Conservation (phyloP, 1,284 basidiomycete species). For the Trichosporon ovoides region DNA sequence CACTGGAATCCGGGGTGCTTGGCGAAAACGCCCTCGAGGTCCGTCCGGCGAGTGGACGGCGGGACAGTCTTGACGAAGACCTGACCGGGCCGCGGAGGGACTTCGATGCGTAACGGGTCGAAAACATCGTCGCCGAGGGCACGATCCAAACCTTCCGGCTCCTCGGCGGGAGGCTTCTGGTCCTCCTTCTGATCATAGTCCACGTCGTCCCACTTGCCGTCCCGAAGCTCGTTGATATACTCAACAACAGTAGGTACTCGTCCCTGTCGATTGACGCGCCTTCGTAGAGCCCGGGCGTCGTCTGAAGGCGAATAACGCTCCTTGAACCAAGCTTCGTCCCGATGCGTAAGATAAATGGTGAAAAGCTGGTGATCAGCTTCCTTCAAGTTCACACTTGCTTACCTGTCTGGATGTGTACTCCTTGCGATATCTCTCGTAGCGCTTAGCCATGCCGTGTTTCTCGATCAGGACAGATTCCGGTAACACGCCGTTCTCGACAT, state of each 20-base stretch:
- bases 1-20: constrained; percentile 54
- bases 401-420: constrained; percentile 79
- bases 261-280: constrained; percentile 70
- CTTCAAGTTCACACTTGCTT: constrained; percentile 45
- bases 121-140: constrained; percentile 57
- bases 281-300: constrained; percentile 64
- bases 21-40: constrained; percentile 71
- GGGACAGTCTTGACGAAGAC: constrained; percentile 91
- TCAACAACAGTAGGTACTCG: constrained; percentile 65
- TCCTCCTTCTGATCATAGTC: constrained; percentile 34
- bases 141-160: constrained; percentile 36
- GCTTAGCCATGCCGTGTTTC: constrained; percentile 56
- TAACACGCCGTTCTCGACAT: constrained; percentile 22
- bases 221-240: constrained; percentile 72
- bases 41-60: constrained; percentile 76
- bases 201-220: constrained; percentile 72
- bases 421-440: constrained; percentile 88
- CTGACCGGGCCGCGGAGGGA: constrained; percentile 73
- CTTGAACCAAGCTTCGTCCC: constrained; percentile 85
- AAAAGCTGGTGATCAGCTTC: constrained; percentile 53
- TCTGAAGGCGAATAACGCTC: constrained; percentile 80
- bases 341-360: constrained; percentile 85
- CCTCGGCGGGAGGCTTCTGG: constrained; percentile 23
- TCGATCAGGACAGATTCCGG: constrained; percentile 55
- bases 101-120: constrained; percentile 53